Conservation (phyloP, 108 stramenopile genomes). For the Nitzschia inconspicua region DNA sequence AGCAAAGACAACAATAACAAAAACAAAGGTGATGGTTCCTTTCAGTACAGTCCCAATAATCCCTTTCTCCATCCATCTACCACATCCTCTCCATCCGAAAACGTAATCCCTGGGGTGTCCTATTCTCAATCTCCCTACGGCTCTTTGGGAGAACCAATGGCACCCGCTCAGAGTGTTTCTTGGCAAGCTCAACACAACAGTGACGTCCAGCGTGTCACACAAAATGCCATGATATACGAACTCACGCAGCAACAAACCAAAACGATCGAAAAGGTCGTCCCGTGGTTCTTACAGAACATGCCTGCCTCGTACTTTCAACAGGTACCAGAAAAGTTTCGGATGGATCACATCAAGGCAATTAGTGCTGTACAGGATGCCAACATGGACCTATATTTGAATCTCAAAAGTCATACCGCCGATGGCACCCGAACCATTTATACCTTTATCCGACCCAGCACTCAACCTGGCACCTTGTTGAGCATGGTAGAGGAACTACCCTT, state of each 20-base stretch:
- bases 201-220: conserved; percentile 74
- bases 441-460: conserved; percentile 83
- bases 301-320: conserved; percentile 89
- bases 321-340: conserved; percentile 84
- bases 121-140: conserved; percentile 2
- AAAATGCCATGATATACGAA: conserved; percentile 67
- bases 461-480: conserved; percentile 68
- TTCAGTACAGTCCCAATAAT: too few species aligned
- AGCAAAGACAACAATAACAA: too few species aligned
- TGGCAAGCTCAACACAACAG: conserved; percentile 80
- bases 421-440: conserved; percentile 74
- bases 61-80: too few species aligned
- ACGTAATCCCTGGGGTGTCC: not conserved
- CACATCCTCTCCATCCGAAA: too few species aligned
- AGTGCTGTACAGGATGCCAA: conserved; percentile 78
- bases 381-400: conserved; percentile 75
- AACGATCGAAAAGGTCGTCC: conserved; percentile 83
- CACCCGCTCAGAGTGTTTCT: not conserved
- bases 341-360: conserved; percentile 97
- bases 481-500: conserved; percentile 69
- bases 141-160: conserved; percentile 1
- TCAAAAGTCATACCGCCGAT: conserved; percentile 62
- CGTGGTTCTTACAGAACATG: conserved; percentile 96
- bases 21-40: too few species aligned
- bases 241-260: conserved; percentile 60